Evolutionary conservation across 345 rosid genomes (phyloP).

Genomic region (Linum tenue): DNA sequence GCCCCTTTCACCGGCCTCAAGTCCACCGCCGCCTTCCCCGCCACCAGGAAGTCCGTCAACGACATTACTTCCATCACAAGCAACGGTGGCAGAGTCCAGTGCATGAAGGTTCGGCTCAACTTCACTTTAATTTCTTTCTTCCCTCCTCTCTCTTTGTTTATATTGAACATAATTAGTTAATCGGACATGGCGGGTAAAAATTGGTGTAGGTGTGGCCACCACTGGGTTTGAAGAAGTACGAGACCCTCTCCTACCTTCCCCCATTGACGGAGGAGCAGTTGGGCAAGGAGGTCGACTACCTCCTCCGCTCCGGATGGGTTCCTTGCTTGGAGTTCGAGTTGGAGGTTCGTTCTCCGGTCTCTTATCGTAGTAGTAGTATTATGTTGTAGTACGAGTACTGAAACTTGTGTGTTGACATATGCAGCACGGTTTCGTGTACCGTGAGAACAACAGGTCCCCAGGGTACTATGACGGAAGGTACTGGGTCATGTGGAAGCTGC

Average conservation of each 20-base stretch:
- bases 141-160: not conserved
- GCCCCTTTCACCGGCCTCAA: slow-evolving; percentile 37
- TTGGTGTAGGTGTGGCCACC: slow-evolving; percentile 29
- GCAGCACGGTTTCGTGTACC: slow-evolving; percentile 30
- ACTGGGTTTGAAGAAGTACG: slow-evolving; percentile 14
- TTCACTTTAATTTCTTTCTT: too few species aligned
- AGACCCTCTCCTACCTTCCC: too few species aligned
- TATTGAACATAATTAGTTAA: not conserved
- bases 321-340: slow-evolving; percentile 64
- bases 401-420: not conserved
- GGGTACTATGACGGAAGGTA: slow-evolving; percentile 43
- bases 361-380: too few species aligned
- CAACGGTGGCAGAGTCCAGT: slow-evolving; percentile 32
- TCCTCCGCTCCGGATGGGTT: slow-evolving; percentile 45
- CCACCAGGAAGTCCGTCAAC: slow-evolving; percentile 20
- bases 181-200: not conserved
- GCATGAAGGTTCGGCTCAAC: slow-evolving; percentile 28
- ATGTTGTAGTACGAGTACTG: not conserved
- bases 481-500: slow-evolving; percentile 56
- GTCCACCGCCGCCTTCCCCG: slow-evolving; percentile 23
- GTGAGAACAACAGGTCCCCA: slow-evolving; percentile 27
- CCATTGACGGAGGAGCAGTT: slow-evolving; percentile 16
- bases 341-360: slow-evolving; percentile 18
- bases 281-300: slow-evolving; percentile 45
- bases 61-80: slow-evolving; percentile 29